These are phyloP conservation scores for Sclerotinia trifoliorum DNA, from an alignment of 2,329 filamentous ascomycete genomes.

Conservation along the genomic window DNA sequence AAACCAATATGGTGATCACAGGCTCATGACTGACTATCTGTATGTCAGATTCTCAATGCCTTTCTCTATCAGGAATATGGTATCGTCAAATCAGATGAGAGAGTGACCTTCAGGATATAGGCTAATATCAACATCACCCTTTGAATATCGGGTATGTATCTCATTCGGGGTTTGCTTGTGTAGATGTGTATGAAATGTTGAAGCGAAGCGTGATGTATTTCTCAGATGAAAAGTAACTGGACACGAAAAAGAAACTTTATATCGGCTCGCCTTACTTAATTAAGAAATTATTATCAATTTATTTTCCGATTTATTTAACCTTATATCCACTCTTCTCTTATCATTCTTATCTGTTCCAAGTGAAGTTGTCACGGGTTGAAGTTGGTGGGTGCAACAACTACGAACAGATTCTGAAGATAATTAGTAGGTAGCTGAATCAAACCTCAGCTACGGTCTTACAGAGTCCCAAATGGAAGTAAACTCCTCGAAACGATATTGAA, in stretches of 20 bases:
- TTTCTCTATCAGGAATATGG: neutral
- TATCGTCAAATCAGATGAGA: neutral
- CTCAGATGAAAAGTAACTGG: constrained; percentile 2
- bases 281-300: neutral
- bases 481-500: neutral
- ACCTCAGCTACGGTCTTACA: neutral
- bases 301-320: neutral
- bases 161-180: neutral
- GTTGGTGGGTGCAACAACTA: neutral
- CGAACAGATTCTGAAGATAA: neutral
- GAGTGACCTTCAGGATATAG: neutral
- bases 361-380: neutral
- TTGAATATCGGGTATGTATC: neutral
- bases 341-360: neutral
- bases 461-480: neutral
- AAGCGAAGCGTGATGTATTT: neutral
- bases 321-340: neutral
- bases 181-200: neutral
- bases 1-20: neutral
- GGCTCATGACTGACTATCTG: neutral
- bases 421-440: too few relatives aligned
- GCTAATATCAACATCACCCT: neutral
- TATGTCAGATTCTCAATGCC: neutral
- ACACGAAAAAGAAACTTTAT: constrained; percentile 1
- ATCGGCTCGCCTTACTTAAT: constrained; percentile 5